Base-by-base conservation (phyloP, 1,284 basidiomycete genomes). In the Fomitopsis betulina region DNA sequence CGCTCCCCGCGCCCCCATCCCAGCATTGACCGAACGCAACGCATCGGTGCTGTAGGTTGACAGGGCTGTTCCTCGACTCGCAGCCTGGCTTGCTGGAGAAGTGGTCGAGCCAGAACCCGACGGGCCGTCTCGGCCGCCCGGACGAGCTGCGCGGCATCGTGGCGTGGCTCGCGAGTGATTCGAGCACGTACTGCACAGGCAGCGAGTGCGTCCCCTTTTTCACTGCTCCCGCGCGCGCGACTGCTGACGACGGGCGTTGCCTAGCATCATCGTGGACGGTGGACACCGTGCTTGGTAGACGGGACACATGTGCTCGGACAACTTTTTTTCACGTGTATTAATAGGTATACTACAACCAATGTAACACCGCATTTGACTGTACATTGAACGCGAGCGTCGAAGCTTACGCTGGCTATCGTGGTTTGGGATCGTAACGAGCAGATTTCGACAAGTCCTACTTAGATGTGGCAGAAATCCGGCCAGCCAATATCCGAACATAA, bases 61-160 rank as follows among this genome's bases (percentile, higher is more conserved):
- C 91, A 32, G 87, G 87, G 62, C 84, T 81, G 30, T 89, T 84
- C 73, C 76, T 93, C 42, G 88, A 92, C 72, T 76, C 72, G 35
- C 80, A 91, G 69, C 89, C 90, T 1, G 78, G 86, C 59, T 73
- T 93, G 57, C 72, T 84, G 10, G 80, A 79, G 19, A 89, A 87
- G 68, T 93, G 91, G 91, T 86, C 87, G n/a, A 73, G 71, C 59
- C 71, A 85, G 71, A 92, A 91, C 69, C 91, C 91, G 0, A 75
- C 92, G 62, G 88, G 88, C 3, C 80, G 91, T n/a, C 79, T 93
- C 32, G 90, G 91, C 30, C 76, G 88, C 17, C 82, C 87, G 0
- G 87, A 92, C 68, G 91, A 93, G 71, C 71, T 93, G 65, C 80
- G 91, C 4, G 90, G 90, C n/a, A 89, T 89, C 0, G 77, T 85